Evolutionary conservation across 1,139 yeast genomes (phyloP).

Genomic region (Lodderomyces orthopsilosis): DNA sequence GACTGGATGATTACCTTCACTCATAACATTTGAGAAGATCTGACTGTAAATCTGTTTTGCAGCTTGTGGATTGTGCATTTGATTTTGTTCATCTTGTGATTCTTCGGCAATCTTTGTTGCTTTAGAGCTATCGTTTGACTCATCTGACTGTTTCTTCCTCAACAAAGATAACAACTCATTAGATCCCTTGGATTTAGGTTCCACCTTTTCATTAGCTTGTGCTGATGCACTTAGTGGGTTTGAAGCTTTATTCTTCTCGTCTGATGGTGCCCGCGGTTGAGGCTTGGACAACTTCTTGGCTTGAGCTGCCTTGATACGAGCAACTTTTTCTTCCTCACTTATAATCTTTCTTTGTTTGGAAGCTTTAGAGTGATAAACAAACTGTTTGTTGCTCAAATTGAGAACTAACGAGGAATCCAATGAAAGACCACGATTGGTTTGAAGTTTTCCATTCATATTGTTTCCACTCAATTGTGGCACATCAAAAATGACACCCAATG

Average conservation of each 20-base stretch:
- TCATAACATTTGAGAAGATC: conserved; percentile 43
- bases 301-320: conserved; percentile 6
- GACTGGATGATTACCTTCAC: conserved; percentile 26
- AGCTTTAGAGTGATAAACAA: conserved; percentile 72
- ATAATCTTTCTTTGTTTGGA: conserved; percentile 45
- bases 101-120: conserved; percentile 14
- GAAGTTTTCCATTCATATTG: conserved; percentile 72
- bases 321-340: conserved; percentile 23
- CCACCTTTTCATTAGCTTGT: conserved; percentile 11
- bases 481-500: conserved; percentile 80
- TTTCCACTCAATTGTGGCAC: conserved; percentile 79
- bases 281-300: not conserved
- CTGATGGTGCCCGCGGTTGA: not conserved
- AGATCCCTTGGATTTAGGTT: conserved; percentile 15
- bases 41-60: conserved; percentile 51
- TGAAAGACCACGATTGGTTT: conserved; percentile 76
- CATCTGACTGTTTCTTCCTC: conserved; percentile 19
- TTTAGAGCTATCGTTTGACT: conserved; percentile 7
- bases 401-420: conserved; percentile 80
- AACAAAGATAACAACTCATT: conserved; percentile 40
- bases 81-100: conserved; percentile 16
- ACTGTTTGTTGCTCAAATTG: conserved; percentile 71
- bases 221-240: conserved; percentile 4
- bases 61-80: conserved; percentile 33
- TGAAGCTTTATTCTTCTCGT: conserved; percentile 2